Evolutionary conservation across 2,329 filamentous ascomycete genomes (phyloP), one percentile per base, ranked within the genome.

Genomic region (Botrytis pseudocinerea): DNA sequence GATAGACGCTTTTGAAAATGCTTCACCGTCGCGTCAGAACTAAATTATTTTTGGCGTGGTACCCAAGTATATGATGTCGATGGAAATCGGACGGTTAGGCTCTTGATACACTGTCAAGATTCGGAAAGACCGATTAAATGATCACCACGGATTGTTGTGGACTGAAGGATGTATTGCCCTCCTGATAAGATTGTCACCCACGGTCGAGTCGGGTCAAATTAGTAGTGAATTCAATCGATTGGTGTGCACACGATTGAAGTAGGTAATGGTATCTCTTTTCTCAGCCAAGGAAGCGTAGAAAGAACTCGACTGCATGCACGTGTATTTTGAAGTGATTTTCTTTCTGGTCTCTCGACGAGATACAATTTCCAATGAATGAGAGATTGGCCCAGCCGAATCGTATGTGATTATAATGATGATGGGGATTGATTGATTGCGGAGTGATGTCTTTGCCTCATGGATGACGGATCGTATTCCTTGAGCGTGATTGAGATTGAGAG

Each of bases 341-440:
- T 63, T 44, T 42, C 25, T 54, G 14, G 16, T 54, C 16, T 28
- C 32, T 40, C n/a, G 38, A 63, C 28, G 48, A 68, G 28, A 57
- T 68, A 16, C 22, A 28, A 12, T 32, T 40, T 54, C n/a, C 22
- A 42, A 51, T 57, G 48, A 68, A 42, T 42, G 35, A 57, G 54
- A 42, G 64, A 68, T 57, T 68, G 64, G 64, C 16, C 64, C 64
- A 68, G 64, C 64, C 64, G 48, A 68, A 68, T 68, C 64, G 48
- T 18, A 10, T 28, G 7, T 57, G 64, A 22, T 42, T 38, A 57
- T 65, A 32, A 51, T 38, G 44, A 65, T 65, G n/a, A 46, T 64
- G 42, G 32, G 40, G 64, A 22, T 38, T 28, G 46, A 51, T 66
- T 64, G 61, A 32, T 46, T 46, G 46, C n/a, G 40, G 32, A 18